A percentile compares a stretch with the other conserved stretches of the same genome.
Evolutionary conservation across 257 asterid genomes (phyloP).

Genomic region (Thymus quinquecostatus): DNA sequence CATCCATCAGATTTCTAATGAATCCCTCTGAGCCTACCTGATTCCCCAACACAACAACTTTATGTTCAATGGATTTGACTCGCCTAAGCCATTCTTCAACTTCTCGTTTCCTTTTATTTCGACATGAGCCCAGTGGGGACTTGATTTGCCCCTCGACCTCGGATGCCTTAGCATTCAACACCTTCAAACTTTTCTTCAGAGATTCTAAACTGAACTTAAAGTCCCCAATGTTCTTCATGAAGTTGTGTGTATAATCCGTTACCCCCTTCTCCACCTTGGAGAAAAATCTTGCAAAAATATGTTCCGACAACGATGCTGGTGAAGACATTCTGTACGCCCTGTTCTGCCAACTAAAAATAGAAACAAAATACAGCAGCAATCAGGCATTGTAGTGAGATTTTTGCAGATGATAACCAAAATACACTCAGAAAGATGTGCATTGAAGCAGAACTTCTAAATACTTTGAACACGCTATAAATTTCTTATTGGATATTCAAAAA

Average conservation of each 20-base stretch:
- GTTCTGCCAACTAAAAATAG: no score
- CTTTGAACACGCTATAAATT: background rate
- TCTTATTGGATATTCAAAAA: background rate
- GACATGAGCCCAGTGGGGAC: background rate
- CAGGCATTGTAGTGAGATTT: background rate
- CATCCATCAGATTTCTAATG: background rate
- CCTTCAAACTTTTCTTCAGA: background rate
- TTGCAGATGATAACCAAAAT: background rate
- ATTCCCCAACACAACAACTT: background rate
- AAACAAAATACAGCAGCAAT: background rate
- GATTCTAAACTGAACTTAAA: background rate
- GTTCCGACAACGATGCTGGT: background rate
- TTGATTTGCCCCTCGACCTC: background rate
- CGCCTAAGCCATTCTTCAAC: background rate
- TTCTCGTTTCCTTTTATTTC: background rate
- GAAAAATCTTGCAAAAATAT: background rate
- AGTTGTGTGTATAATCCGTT: background rate
- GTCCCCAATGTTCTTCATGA: background rate
- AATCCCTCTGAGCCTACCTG: background rate
- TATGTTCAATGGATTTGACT: background rate
- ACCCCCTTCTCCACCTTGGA: background rate
- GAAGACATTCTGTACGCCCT: no score
- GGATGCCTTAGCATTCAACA: background rate
- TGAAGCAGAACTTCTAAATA: background rate
- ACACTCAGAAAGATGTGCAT: no score